A percentile compares a stretch with the other conserved stretches of the same genome.
phyloP scores from a whole-genome alignment of 177 flowering plant genomes.

The Tripterygium wilfordii region DNA sequence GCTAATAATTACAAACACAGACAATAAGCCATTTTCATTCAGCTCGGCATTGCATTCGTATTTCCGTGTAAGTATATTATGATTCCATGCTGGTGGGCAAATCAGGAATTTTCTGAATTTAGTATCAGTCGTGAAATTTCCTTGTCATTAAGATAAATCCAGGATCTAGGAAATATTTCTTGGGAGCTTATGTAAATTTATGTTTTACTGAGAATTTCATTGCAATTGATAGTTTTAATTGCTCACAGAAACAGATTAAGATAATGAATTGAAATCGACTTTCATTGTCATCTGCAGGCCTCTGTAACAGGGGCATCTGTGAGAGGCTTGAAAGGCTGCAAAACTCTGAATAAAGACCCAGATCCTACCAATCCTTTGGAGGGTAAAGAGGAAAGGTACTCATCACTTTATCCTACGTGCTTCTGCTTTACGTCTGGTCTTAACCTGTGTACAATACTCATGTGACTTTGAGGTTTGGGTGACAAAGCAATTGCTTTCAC shows the following conservation, averaged over 20 bases:
- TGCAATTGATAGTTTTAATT: too few species aligned
- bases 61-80: slow-evolving; percentile 61
- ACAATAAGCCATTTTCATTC: slow-evolving; percentile 70
- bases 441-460: too few species aligned
- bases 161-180: too few species aligned
- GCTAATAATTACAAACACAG: slow-evolving; percentile 63
- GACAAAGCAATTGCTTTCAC: too few species aligned
- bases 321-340: slow-evolving; percentile 82
- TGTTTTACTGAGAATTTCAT: too few species aligned
- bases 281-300: slow-evolving; percentile 68
- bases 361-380: slow-evolving; percentile 82
- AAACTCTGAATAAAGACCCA: slow-evolving; percentile 88
- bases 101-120: too few species aligned
- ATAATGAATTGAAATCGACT: too few species aligned
- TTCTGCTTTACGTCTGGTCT: too few species aligned
- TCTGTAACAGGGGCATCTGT: slow-evolving; percentile 67
- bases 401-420: slow-evolving; percentile 7
- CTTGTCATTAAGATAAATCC: too few species aligned
- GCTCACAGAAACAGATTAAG: neutral
- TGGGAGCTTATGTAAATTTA: too few species aligned
- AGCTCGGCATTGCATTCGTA: slow-evolving; percentile 87
- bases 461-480: too few species aligned
- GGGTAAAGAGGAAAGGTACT: slow-evolving; percentile 81
- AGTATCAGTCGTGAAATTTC: too few species aligned
- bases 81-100: slow-evolving; percentile 3